Conservation (phyloP, 1,139 yeast species). For the Nakaseomyces nivariensis region DNA sequence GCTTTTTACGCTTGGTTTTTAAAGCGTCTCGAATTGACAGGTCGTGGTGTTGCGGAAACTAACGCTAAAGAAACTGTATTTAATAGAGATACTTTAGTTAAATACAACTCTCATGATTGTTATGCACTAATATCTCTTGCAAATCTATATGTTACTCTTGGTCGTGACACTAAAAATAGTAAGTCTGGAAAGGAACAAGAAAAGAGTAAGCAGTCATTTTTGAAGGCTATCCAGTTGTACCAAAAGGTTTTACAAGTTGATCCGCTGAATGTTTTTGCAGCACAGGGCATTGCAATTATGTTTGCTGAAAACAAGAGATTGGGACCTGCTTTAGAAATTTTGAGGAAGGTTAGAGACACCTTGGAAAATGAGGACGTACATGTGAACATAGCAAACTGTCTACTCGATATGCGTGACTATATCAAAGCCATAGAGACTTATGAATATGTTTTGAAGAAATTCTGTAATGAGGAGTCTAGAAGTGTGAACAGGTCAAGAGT, state of each 20-base stretch:
- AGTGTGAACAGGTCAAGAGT: slow-evolving; percentile 38
- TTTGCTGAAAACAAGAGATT: slow-evolving; percentile 80
- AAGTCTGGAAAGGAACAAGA: slow-evolving; percentile 39
- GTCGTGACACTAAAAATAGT: slow-evolving; percentile 56
- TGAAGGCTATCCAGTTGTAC: slow-evolving; percentile 82
- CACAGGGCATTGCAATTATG: slow-evolving; percentile 92
- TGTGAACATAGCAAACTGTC: slow-evolving; percentile 81
- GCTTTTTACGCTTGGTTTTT: slow-evolving; percentile 91
- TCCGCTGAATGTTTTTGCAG: slow-evolving; percentile 84
- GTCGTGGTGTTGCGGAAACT: slow-evolving; percentile 31
- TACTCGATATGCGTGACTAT: slow-evolving; percentile 71
- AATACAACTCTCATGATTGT: slow-evolving; percentile 76
- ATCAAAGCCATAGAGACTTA: slow-evolving; percentile 83
- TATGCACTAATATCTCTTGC: slow-evolving; percentile 88
- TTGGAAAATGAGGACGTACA: slow-evolving; percentile 74
- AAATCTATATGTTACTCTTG: slow-evolving; percentile 73
- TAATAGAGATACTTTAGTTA: slow-evolving; percentile 74
- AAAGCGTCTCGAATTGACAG: slow-evolving; percentile 29
- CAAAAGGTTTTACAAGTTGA: slow-evolving; percentile 83
- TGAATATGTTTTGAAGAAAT: slow-evolving; percentile 65
- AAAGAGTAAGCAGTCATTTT: slow-evolving; percentile 66
- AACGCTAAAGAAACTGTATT: slow-evolving; percentile 65
- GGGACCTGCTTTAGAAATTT: slow-evolving; percentile 71
- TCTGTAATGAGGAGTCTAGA: slow-evolving; percentile 41
- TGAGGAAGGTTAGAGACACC: slow-evolving; percentile 85